Base-by-base conservation (phyloP, 257 asterid species). In the Fraxinus anomala region DNA sequence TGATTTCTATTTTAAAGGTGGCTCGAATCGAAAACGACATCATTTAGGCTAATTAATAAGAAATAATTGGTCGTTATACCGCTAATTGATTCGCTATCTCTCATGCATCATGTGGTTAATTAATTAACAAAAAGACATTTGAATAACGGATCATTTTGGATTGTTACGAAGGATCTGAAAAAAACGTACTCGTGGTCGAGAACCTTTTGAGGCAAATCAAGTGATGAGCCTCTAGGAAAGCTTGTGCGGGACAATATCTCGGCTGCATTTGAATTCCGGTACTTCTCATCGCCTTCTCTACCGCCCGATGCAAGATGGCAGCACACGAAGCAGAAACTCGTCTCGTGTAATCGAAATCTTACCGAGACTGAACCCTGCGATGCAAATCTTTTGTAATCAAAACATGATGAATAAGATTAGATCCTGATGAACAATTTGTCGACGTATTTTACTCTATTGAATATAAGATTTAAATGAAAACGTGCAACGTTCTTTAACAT, bases 291-390 rank as follows among this genome's bases (percentile, higher is more conserved):
- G 7, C 81, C 89, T 80, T 80, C 83, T 77, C 80, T 83, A 72
- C 83, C 86, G 2, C 86, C 86, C 19, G 86, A 83, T 33, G 94
- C 94, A 65, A 89, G 83, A 83, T 89, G 94, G 72, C 89, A 54
- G 56, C 94, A 86, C 70, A 88, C 92, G 56, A 89, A 89, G 68
- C 94, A 88, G 68, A 89, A 88, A 84, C 89, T 88, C 74, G 91
- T 88, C 76, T 80, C 87, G 11, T 88, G 86, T 81, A 88, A 51
- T 79, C 83, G 76, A 79, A 89, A 88, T 80, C 94, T 86, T 76
- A 85, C 81, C 70, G 92, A 89, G 82, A 89, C 91, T 59, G 94
- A 86, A 70, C 92, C 94, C 94, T 89, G 91, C 14, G 11, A 23
- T 9, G 17, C 28, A 56, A n/a, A 2, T 44, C 30, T 44, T 44